Conservation (phyloP, 2,329 filamentous ascomycete species). For the Blumeria hordei region DNA sequence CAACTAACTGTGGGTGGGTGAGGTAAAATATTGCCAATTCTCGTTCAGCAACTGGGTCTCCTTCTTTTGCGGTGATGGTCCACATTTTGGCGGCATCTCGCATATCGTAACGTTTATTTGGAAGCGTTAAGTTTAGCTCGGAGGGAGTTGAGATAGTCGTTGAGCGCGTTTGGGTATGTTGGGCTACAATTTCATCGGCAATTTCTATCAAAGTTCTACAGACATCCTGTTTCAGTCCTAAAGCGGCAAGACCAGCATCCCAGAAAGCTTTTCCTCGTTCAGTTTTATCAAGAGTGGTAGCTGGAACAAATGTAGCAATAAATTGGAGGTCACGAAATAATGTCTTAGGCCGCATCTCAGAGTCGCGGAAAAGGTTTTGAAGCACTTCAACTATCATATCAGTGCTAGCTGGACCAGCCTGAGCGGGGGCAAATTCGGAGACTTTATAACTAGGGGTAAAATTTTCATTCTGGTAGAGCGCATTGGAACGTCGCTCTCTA, state of each 20-base stretch:
- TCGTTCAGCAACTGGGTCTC: conserved; percentile 66
- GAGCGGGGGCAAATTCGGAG: conserved; percentile 56
- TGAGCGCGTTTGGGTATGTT: conserved; percentile 40
- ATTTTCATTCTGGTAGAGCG: too few relatives aligned
- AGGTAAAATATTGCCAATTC: conserved; percentile 88
- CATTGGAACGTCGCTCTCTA: too few relatives aligned
- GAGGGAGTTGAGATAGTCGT: conserved; percentile 8
- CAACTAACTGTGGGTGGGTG: conserved; percentile 67
- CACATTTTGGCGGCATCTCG: conserved; percentile 72
- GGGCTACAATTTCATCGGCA: conserved; percentile 40
- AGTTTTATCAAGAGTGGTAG: conserved; percentile 33
- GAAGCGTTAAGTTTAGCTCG: conserved; percentile 11
- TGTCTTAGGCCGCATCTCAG: conserved; percentile 49
- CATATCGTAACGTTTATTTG: conserved; percentile 39
- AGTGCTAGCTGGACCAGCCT: conserved; percentile 15
- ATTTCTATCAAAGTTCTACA: conserved; percentile 47
- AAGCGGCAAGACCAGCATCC: conserved; percentile 64
- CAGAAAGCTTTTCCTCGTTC: conserved; percentile 52
- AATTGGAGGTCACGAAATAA: conserved; percentile 64
- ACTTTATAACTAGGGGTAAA: conserved; percentile 21
- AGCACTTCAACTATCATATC: conserved; percentile 39
- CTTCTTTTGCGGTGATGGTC: conserved; percentile 83
- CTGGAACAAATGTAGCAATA: conserved; percentile 40
- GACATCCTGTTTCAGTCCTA: conserved; percentile 64
- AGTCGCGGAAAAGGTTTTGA: conserved; percentile 39